Conservation (phyloP, 108 stramenopile genomes). For the Nannochloropsis oceanica region DNA sequence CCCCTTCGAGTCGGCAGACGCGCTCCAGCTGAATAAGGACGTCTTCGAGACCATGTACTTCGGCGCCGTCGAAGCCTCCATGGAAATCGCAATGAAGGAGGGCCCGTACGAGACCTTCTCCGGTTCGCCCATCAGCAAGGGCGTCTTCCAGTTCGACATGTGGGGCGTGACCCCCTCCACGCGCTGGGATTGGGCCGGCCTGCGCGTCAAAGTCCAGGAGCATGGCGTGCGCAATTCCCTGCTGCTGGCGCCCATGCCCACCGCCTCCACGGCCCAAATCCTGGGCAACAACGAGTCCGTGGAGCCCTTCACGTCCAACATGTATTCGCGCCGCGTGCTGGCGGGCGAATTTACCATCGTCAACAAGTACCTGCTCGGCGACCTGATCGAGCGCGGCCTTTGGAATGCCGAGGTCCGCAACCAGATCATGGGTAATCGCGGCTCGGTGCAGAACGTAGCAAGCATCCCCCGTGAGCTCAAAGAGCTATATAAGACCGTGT, state of each 20-base stretch:
- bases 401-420: conserved; percentile 79
- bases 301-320: conserved; percentile 90
- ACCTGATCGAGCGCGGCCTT: conserved; percentile 77
- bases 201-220: conserved; percentile 52
- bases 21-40: conserved; percentile 67
- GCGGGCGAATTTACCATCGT: conserved; percentile 91
- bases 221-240: conserved; percentile 80
- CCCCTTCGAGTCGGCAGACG: conserved; percentile 68
- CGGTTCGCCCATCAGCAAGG: conserved; percentile 75
- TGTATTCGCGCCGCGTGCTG: conserved; percentile 84
- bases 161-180: conserved; percentile 57
- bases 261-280: conserved; percentile 90
- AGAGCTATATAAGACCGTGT: conserved; percentile 91
- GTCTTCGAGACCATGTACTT: conserved; percentile 94
- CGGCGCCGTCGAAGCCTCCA: conserved; percentile 75
- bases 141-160: conserved; percentile 73
- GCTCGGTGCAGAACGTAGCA: conserved; percentile 38
- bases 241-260: conserved; percentile 87
- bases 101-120: conserved; percentile 71
- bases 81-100: conserved; percentile 59
- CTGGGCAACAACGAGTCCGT: conserved; percentile 93
- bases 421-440: conserved; percentile 79
- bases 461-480: conserved; percentile 49
- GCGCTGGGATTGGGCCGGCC: conserved; percentile 68
- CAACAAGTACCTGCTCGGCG: conserved; percentile 79